Evolutionary conservation across 495 filamentous ascomycete species (phyloP), one percentile per base, ranked within the genome.

Genomic region (Neurospora pannonica): DNA sequence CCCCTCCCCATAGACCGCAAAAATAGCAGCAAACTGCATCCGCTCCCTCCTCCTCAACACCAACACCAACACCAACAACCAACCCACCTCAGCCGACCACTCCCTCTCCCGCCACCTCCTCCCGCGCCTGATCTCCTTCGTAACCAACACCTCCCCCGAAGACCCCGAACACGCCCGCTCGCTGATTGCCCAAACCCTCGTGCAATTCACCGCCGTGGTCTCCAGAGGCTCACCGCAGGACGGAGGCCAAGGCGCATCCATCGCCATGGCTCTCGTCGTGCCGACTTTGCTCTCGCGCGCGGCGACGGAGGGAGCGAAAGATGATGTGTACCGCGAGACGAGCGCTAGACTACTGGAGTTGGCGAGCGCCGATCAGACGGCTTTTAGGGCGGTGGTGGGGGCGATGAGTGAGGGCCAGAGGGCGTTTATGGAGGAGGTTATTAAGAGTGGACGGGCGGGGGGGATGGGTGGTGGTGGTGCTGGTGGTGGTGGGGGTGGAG

Each of bases 1-100:
- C 24, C 24, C 43, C 24, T 17, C 42, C 71, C 42, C 36, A 36
- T 1, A 94, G 92, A 87, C 92, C 78, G 91, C 93, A 36, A 97
- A 92, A 76, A 93, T 97, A 42, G 95, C 96, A 6, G 90, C 93
- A 24, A 92, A 93, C 76, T 98, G 96, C 81, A 87, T 93, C 71
- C 90, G 95, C 60, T 94, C 94, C 5, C 89, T 99, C 31, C 82
- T 97, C 31, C 86, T 93, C 38, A 86, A 90, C 8, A 86, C 82
- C 8, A 83, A 90, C 8, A 86, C 82, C 8, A 83, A 89, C 0
- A 90, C 75, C 34, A 46, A 72, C 0, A 28, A 42, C 37, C n/a
- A 28, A 15, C 36, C 90, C 67, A 92, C 89, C 8, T 78, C 85
- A 8, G 90, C 92, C 3, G 92, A 96, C 76, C 89, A 94, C 76